Conservation (phyloP, 352 stramenopile species). For the Nothophytophthora sp. region DNA sequence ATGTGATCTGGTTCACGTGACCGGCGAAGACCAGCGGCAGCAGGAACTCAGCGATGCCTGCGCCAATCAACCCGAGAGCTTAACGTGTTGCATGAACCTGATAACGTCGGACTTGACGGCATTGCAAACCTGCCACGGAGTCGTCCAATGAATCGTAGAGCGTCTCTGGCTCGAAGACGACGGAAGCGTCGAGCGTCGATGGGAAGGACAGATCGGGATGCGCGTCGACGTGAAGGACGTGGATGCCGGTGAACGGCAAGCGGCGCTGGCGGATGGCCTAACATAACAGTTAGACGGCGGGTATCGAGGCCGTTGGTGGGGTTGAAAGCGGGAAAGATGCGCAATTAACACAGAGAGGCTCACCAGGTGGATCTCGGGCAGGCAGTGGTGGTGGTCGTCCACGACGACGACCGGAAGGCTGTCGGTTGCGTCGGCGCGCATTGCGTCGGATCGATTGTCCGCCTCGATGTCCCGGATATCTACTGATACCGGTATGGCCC, state of each 20-base stretch:
- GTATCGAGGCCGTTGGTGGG: too few species aligned
- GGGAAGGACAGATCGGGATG: slow-evolving; percentile 88
- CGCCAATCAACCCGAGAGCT: not conserved
- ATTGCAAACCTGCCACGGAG: slow-evolving; percentile 43
- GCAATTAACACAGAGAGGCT: slow-evolving; percentile 7
- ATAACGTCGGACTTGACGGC: not conserved
- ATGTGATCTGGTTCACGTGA: slow-evolving; percentile 75
- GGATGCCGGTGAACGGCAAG: slow-evolving; percentile 65
- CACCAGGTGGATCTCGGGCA: slow-evolving; percentile 71
- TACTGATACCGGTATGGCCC: too few species aligned
- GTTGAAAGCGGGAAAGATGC: not conserved
- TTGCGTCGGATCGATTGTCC: too few species aligned
- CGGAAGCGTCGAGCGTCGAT: slow-evolving; percentile 24
- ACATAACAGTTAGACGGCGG: not conserved
- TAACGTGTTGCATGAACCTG: not conserved
- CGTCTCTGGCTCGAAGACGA: slow-evolving; percentile 63
- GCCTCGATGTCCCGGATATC: too few species aligned
- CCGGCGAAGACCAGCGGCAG: slow-evolving; percentile 78
- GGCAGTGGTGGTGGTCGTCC: slow-evolving; percentile 82
- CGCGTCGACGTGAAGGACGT: slow-evolving; percentile 85
- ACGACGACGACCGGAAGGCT: slow-evolving; percentile 61
- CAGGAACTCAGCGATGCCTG: slow-evolving; percentile 87
- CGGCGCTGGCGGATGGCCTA: slow-evolving; percentile 71
- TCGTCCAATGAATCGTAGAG: slow-evolving; percentile 80
- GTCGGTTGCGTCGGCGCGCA: too few species aligned